Conservation (phyloP, 805 yeast genomes). For the Saccharomyces mikatae region DNA sequence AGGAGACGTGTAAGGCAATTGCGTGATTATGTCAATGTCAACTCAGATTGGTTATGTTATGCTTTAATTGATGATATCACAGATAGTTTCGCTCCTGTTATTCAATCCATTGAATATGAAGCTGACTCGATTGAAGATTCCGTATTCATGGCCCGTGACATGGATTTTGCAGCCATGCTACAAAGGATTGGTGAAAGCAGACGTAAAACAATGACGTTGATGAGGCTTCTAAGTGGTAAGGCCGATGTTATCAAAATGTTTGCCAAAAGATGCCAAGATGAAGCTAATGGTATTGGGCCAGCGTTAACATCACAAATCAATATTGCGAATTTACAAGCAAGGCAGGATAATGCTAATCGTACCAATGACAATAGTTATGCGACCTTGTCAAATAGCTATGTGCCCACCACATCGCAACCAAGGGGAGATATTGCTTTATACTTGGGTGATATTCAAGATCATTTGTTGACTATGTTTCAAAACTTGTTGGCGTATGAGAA, state of each 20-base stretch:
- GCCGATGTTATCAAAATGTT: constrained; percentile 96
- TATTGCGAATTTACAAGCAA: constrained; percentile 31
- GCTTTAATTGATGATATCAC: constrained; percentile 79
- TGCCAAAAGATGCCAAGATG: constrained; percentile 88
- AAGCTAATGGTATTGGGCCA: constrained; percentile 36
- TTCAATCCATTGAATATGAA: constrained; percentile 67
- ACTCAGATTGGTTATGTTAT: constrained; percentile 77
- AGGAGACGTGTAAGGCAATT: constrained; percentile 75
- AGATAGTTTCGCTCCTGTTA: constrained; percentile 77
- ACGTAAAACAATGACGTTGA: constrained; percentile 83
- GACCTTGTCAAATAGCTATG: constrained; percentile 1
- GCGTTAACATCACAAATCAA: constrained; percentile 35
- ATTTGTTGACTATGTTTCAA: constrained; percentile 91
- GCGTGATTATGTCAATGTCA: constrained; percentile 68
- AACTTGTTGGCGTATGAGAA: constrained; percentile 84
- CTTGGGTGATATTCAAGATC: constrained; percentile 94
- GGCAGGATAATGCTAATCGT: constrained; percentile 2
- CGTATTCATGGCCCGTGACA: constrained; percentile 70
- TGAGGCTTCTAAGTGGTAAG: constrained; percentile 83
- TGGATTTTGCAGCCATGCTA: constrained; percentile 70
- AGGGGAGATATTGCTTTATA: constrained; percentile 87
- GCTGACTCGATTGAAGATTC: constrained; percentile 75
- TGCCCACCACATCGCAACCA: constrained; percentile 42
- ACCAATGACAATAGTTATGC: constrained; percentile 2
- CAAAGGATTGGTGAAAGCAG: constrained; percentile 82